These are phyloP conservation scores for Penicillium cinerascens DNA, from an alignment of 495 filamentous ascomycete species.

Conservation along the genomic window DNA sequence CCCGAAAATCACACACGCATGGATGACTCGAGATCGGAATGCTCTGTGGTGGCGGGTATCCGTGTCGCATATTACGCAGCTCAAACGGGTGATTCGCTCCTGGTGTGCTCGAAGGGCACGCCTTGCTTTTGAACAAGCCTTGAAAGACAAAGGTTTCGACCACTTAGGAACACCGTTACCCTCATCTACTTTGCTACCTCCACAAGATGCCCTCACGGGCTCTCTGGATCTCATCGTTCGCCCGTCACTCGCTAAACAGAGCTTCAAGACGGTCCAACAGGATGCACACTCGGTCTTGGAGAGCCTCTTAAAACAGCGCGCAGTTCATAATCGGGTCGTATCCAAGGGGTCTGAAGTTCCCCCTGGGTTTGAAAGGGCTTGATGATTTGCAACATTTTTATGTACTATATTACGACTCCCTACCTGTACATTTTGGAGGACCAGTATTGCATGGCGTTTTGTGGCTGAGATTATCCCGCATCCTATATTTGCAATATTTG, in stretches of 20 bases:
- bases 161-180: constrained; percentile 40
- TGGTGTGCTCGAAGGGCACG: constrained; percentile 48
- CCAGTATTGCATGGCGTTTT: constrained; percentile 17
- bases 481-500: constrained; percentile 1
- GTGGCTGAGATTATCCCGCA: constrained; percentile 3
- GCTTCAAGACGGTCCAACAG: constrained; percentile 22
- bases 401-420: constrained; percentile 16
- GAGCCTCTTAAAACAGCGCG: constrained; percentile 8
- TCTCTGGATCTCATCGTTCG: constrained; percentile 26
- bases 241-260: constrained; percentile 7
- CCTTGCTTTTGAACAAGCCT: constrained; percentile 51
- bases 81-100: constrained; percentile 50
- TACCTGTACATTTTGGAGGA: constrained; percentile 16
- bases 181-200: background rate
- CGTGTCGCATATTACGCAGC: constrained; percentile 16
- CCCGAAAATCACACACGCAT: constrained; percentile 38
- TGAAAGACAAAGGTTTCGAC: constrained; percentile 56
- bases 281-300: constrained; percentile 22
- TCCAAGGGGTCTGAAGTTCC: background rate
- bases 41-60: constrained; percentile 51
- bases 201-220: constrained; percentile 18
- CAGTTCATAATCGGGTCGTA: background rate
- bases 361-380: background rate
- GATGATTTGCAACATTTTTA: background rate
- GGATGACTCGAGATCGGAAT: constrained; percentile 28